Conservation (phyloP, 2,329 filamentous ascomycete species). For the Colletotrichum limetticola region DNA sequence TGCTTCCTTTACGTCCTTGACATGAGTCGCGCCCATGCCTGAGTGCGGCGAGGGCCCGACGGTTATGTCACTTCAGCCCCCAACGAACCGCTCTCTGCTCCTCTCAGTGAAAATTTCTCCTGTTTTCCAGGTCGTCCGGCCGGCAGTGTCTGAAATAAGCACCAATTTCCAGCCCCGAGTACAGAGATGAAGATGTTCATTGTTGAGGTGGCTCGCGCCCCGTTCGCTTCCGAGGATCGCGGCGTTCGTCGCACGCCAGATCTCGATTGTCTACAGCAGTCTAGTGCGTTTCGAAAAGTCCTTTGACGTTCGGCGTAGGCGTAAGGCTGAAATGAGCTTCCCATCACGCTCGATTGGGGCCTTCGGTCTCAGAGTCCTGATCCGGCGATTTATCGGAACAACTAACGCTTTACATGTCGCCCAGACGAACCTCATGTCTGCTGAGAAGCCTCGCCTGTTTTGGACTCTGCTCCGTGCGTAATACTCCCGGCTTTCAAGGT, state of each 20-base stretch:
- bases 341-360: neutral
- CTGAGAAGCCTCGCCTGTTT: neutral
- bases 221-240: neutral
- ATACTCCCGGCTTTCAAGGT: neutral
- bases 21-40: constrained; percentile 26
- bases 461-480: neutral
- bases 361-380: neutral
- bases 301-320: constrained; percentile 1
- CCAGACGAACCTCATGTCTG: neutral
- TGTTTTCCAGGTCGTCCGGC: neutral
- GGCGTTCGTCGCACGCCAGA: neutral
- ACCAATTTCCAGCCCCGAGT: neutral
- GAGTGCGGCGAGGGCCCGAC: constrained; percentile 3
- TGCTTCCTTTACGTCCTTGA: neutral
- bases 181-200: constrained; percentile 12
- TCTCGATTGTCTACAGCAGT: neutral
- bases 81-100: constrained; percentile 12
- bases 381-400: neutral
- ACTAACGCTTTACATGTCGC: neutral
- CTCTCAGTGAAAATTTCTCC: neutral
- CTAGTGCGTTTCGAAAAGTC: neutral
- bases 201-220: neutral
- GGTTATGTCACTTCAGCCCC: constrained; percentile 27
- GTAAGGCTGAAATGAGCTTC: neutral
- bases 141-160: neutral